Conservation (phyloP, 768 basidiomycete species). For the Baorangia bicolor region DNA sequence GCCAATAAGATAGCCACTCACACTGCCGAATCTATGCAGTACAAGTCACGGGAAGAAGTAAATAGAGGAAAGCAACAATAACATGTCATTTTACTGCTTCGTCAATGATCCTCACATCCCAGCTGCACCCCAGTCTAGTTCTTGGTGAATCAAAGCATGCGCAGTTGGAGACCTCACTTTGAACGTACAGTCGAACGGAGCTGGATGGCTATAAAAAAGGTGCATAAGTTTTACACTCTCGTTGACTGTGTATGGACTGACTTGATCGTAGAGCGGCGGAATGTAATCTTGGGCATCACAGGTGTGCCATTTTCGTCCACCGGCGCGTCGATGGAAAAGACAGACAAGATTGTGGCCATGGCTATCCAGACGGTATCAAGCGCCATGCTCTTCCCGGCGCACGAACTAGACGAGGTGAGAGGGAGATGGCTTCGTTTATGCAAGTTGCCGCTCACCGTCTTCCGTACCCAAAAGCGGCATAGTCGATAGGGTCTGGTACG, state of each 20-base stretch:
- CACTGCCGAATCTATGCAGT: not conserved
- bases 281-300: constrained; percentile 1
- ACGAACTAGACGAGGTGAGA: not conserved
- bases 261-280: constrained; percentile 7
- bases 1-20: too few relatives aligned
- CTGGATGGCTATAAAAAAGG: not conserved
- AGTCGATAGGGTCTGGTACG: constrained; percentile 3
- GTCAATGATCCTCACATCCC: not conserved
- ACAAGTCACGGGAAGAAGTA: not conserved
- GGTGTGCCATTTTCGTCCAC: not conserved
- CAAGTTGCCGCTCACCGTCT: not conserved
- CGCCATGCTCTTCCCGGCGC: constrained; percentile 4
- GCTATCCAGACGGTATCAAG: constrained; percentile 3
- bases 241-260: not conserved
- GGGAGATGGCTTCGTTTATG: not conserved
- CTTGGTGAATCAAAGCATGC: not conserved
- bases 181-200: not conserved
- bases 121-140: not conserved
- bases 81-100: not conserved
- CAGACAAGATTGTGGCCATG: not conserved
- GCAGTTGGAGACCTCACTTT: not conserved
- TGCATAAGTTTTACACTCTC: not conserved
- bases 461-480: constrained; percentile 2
- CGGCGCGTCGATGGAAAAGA: constrained; percentile 1
- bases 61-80: not conserved